Base-by-base conservation (phyloP, 2,329 filamentous ascomycete species). In the Epichloe gansuensis region DNA sequence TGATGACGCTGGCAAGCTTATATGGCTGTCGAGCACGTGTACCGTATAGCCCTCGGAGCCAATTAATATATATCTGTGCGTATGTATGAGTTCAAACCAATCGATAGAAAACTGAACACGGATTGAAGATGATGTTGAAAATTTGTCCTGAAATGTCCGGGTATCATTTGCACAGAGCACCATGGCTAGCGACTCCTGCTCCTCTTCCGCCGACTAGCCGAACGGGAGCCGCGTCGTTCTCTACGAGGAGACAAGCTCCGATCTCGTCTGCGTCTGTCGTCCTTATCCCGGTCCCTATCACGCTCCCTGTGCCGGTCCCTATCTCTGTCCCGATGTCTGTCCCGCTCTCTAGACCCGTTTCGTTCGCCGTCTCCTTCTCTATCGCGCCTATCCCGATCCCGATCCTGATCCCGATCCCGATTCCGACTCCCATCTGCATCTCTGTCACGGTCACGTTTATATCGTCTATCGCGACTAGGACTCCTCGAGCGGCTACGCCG, bases 321-420 rank as follows among this genome's bases (percentile, higher is more conserved):
- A 28, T 77, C 72, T 55, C 72, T 53, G 65, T 74, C 67, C 63
- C 73, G 62, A 67, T 75, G 59, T 58, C 62, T n/a, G 68, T 75
- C 69, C 53, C 63, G 67, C 54, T 69, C 69, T 41, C 65, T 63
- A 53, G 65, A 61, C 8, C 66, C 52, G 38, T 66, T 64, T 5
- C 69, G 54, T 12, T 69, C 64, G 17, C 67, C 59, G 49, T 70
- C 67, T 15, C 68, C 59, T 35, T 63, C 63, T 5, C 65, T 57
- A 34, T 65, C 62, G 28, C 28, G 28, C 17, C 64, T 55, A 11
- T 67, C 63, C 9, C 66, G 59, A 21, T 67, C 63, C 6, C 66
- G 56, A 31, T 64, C 63, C 12, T 66, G 59, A 25, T 64, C 63
- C 15, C 67, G 58, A n/a, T 67, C 66, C 15, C 66, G 52, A 15